Percentiles rank a stretch among this genome's conserved stretches.
Evolutionary conservation across 192 early-diverging fungal genomes (phyloP).

Genomic region (Podila horticola): DNA sequence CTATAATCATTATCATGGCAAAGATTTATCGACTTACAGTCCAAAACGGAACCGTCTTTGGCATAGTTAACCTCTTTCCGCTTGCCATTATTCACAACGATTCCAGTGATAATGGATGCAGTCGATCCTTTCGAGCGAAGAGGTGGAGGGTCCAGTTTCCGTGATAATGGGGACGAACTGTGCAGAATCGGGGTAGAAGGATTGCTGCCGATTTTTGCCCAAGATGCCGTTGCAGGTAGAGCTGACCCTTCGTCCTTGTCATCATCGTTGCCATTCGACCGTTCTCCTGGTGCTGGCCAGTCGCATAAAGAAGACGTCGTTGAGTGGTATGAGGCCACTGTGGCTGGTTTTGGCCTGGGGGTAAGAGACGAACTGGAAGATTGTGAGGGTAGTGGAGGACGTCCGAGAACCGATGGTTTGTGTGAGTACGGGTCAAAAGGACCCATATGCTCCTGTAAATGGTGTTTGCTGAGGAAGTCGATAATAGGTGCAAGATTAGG

Average conservation of each 20-base stretch:
- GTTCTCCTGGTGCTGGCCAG: slow-evolving; percentile 40
- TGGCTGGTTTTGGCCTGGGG: slow-evolving; percentile 28
- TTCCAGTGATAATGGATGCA: slow-evolving; percentile 45
- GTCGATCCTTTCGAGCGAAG: slow-evolving; percentile 44
- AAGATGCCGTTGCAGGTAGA: slow-evolving; percentile 68
- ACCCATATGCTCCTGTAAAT: slow-evolving; percentile 54
- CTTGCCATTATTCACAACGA: slow-evolving; percentile 50
- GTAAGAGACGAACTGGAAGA: slow-evolving; percentile 18
- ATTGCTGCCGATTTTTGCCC: slow-evolving; percentile 60
- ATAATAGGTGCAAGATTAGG: not conserved
- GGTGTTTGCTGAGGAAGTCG: slow-evolving; percentile 54
- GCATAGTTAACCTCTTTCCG: slow-evolving; percentile 33
- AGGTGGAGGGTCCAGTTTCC: slow-evolving; percentile 20
- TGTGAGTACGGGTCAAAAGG: slow-evolving; percentile 28
- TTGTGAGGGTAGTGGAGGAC: slow-evolving; percentile 31
- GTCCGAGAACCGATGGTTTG: slow-evolving; percentile 11
- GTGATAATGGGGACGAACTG: slow-evolving; percentile 13
- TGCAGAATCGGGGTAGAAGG: slow-evolving; percentile 36
- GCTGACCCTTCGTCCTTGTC: slow-evolving; percentile 58
- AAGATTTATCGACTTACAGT: slow-evolving; percentile 13
- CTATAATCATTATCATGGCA: not conserved
- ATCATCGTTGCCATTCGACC: slow-evolving; percentile 18
- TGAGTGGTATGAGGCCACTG: slow-evolving; percentile 25
- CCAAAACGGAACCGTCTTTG: slow-evolving; percentile 8
- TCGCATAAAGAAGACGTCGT: slow-evolving; percentile 27